These are phyloP conservation scores for Clarireedia hainanense DNA, from an alignment of 2,329 filamentous ascomycete species.

Conservation along the genomic window DNA sequence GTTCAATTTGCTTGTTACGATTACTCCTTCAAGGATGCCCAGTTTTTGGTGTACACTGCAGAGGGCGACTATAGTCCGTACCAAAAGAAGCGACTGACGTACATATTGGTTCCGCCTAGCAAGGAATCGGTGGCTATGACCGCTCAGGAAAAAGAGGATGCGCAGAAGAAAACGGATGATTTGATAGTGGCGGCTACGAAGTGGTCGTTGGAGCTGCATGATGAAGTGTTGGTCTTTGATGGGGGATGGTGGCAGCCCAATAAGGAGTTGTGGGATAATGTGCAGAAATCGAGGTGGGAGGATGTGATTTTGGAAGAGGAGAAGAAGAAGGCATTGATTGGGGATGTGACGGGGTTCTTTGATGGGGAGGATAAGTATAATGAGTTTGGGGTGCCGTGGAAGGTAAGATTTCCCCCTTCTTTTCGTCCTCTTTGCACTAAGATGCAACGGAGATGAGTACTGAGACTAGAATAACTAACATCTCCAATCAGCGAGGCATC, in stretches of 20 bases:
- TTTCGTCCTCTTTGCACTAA: background rate
- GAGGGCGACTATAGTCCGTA: slow-evolving; percentile 15
- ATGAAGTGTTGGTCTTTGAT: slow-evolving; percentile 62
- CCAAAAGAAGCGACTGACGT: slow-evolving; percentile 9
- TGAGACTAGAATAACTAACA: background rate
- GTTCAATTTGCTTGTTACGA: slow-evolving; percentile 13
- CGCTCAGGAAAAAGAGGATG: slow-evolving; percentile 9
- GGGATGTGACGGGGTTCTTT: slow-evolving; percentile 60
- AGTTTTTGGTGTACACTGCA: slow-evolving; percentile 21
- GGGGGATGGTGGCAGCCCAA: slow-evolving; percentile 55
- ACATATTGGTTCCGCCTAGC: slow-evolving; percentile 14
- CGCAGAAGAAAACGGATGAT: slow-evolving; percentile 34
- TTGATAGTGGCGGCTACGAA: slow-evolving; percentile 47
- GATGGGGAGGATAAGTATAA: slow-evolving; percentile 49
- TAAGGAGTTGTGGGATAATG: slow-evolving; percentile 45
- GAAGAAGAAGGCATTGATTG: slow-evolving; percentile 57
- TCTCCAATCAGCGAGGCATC: too few species aligned
- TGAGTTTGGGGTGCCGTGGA: slow-evolving; percentile 60
- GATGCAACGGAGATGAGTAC: background rate
- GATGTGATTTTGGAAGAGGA: slow-evolving; percentile 57
- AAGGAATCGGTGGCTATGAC: slow-evolving; percentile 7
- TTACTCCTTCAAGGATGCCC: slow-evolving; percentile 17
- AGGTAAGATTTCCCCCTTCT: slow-evolving; percentile 31
- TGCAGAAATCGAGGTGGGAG: slow-evolving; percentile 51
- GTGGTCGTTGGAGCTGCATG: slow-evolving; percentile 49